A percentile compares a stretch with the other conserved stretches of the same genome.
phyloP scores from a whole-genome alignment of 139 green algal genomes.

The Nannochloris sp. region DNA sequence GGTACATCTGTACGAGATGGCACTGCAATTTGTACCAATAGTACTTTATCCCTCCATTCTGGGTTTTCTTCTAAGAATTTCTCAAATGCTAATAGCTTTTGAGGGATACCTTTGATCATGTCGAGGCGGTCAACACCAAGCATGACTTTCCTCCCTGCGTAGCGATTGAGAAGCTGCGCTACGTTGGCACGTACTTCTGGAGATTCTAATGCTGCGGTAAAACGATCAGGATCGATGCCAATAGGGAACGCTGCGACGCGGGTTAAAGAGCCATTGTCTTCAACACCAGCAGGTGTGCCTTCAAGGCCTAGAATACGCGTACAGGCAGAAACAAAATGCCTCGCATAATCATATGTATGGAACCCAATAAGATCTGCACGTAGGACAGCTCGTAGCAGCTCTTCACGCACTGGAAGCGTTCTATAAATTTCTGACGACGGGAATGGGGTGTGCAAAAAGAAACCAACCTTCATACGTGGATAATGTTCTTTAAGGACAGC shows the following conservation, averaged over 20 bases:
- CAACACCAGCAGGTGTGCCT: conserved; percentile 77
- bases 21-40: conserved; percentile 98
- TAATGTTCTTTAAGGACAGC: conserved; percentile 75
- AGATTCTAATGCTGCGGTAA: conserved; percentile 76
- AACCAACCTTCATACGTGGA: conserved; percentile 80
- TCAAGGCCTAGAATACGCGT: conserved; percentile 91
- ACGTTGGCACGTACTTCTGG: conserved; percentile 81
- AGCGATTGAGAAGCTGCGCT: conserved; percentile 80
- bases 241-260: conserved; percentile 89
- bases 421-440: conserved; percentile 80
- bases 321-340: conserved; percentile 89
- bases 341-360: conserved; percentile 92
- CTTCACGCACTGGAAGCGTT: conserved; percentile 75
- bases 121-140: conserved; percentile 97
- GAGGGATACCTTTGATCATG: conserved; percentile 99
- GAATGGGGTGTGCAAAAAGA: conserved; percentile 90
- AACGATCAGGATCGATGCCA: conserved; percentile 96
- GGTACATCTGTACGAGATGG: conserved; percentile 91
- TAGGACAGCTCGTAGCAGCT: conserved; percentile 78
- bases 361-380: conserved; percentile 85
- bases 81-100: conserved; percentile 99
- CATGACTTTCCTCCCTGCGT: conserved; percentile 90
- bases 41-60: conserved; percentile 90
- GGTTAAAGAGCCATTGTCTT: conserved; percentile 85
- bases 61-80: conserved; percentile 97